Conservation (phyloP, 2,329 filamentous ascomycete genomes). For the Penicillium rolfsii region DNA sequence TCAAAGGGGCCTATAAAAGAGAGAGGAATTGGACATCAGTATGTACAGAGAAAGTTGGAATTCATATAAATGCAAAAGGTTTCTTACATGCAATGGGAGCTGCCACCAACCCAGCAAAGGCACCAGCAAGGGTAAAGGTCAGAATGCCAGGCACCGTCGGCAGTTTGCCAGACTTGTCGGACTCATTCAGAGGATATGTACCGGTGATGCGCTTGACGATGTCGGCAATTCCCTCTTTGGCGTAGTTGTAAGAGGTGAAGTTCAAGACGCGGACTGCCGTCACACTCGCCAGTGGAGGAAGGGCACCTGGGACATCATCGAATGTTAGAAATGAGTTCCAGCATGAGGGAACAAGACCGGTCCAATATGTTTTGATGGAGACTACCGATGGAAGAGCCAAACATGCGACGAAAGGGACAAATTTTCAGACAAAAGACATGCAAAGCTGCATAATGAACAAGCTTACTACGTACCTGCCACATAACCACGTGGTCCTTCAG, state of each 20-base stretch:
- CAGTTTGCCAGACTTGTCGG: conserved; percentile 47
- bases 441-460: neutral
- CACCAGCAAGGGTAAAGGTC: conserved; percentile 50
- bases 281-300: conserved; percentile 50
- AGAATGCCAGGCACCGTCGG: conserved; percentile 46
- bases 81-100: conserved; percentile 50
- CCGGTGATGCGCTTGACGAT: conserved; percentile 47
- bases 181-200: conserved; percentile 44
- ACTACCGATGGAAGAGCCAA: neutral
- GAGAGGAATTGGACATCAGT: conserved; percentile 5
- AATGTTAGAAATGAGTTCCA: neutral
- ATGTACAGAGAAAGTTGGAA: neutral
- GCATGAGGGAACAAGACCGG: neutral
- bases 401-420: neutral
- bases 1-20: conserved; percentile 48
- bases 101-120: conserved; percentile 46
- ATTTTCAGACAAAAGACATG: too few species aligned
- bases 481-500: conserved; percentile 52
- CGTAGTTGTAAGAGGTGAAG: conserved; percentile 51
- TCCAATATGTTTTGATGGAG: neutral
- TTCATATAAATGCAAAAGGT: neutral
- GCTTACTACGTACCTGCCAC: conserved; percentile 45
- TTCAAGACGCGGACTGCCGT: conserved; percentile 51
- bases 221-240: conserved; percentile 47
- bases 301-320: conserved; percentile 39